Conservation (phyloP, 495 filamentous ascomycete genomes). For the Copromyces sp. region DNA sequence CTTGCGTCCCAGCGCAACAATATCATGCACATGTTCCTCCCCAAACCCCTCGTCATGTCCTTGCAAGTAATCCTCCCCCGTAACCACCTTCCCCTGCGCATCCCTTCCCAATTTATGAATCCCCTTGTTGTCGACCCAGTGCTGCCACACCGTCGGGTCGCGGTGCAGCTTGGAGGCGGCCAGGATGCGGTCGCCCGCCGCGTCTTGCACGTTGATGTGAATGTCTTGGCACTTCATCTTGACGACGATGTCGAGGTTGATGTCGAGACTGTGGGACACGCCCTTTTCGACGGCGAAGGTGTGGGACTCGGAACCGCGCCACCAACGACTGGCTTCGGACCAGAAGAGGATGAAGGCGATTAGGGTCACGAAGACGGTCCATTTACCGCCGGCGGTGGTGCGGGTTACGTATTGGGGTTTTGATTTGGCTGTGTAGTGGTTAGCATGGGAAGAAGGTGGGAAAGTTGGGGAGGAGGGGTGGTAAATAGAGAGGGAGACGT, state of each 20-base stretch:
- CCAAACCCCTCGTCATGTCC: conserved; percentile 47
- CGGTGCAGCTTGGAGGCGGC: conserved; percentile 63
- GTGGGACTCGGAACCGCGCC: conserved; percentile 69
- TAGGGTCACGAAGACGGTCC: conserved; percentile 73
- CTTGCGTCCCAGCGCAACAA: conserved; percentile 49
- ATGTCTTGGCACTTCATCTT: conserved; percentile 80
- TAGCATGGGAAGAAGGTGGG: conserved; percentile 12
- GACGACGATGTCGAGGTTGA: conserved; percentile 93
- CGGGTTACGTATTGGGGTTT: conserved; percentile 84
- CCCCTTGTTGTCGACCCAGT: conserved; percentile 67
- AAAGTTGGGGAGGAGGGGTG: neutral
- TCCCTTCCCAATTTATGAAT: conserved; percentile 55
- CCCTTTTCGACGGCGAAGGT: conserved; percentile 92
- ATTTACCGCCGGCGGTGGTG: conserved; percentile 77
- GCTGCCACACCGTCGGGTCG: conserved; percentile 68
- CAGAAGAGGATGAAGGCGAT: conserved; percentile 63
- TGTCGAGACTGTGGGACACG: conserved; percentile 74
- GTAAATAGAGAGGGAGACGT: conserved; percentile 27
- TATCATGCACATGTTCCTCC: conserved; percentile 65
- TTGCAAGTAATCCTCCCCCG: conserved; percentile 43
- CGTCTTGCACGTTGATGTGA: conserved; percentile 96
- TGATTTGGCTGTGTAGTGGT: conserved; percentile 63
- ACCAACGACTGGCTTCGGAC: conserved; percentile 73
- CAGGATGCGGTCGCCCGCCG: conserved; percentile 79
- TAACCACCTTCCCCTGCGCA: conserved; percentile 33